Conservation (phyloP, 75 land plant genomes). For the Picea sitchensis region DNA sequence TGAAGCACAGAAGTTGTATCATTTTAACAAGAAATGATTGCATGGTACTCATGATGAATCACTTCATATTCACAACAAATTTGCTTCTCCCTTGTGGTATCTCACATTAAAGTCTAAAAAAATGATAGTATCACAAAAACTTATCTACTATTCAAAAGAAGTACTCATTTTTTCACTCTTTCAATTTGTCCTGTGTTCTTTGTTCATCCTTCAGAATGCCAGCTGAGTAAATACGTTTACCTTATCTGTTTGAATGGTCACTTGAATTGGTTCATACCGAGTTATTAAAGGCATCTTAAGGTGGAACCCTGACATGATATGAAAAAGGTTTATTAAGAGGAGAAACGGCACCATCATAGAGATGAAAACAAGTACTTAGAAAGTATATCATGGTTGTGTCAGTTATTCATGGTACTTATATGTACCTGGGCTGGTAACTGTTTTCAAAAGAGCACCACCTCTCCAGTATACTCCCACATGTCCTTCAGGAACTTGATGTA, state of each 20-base stretch:
- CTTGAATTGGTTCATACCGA: conserved; percentile 84
- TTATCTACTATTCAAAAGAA: no score
- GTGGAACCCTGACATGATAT: conserved; percentile 70
- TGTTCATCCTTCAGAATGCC: neutral
- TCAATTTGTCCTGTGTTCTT: no score
- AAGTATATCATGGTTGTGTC: neutral
- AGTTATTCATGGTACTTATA: neutral
- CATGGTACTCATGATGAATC: no score
- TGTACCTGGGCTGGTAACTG: conserved; percentile 81
- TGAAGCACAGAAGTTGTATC: no score
- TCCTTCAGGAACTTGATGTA: conserved; percentile 97
- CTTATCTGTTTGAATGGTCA: conserved; percentile 92
- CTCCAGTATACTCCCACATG: conserved; percentile 98
- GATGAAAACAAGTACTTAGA: neutral
- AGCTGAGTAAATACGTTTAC: conserved; percentile 4
- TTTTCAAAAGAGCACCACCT: conserved; percentile 89
- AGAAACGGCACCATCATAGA: neutral
- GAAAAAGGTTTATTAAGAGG: neutral
- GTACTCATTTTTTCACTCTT: no score
- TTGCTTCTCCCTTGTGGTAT: no score
- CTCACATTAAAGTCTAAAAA: no score
- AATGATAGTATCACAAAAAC: no score
- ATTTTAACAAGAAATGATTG: no score
- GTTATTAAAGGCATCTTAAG: conserved; percentile 73
- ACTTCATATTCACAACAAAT: no score